Evolutionary conservation across 306 rosid species (phyloP), one percentile per base, ranked within the genome.

Genomic region (Corylus americana): DNA sequence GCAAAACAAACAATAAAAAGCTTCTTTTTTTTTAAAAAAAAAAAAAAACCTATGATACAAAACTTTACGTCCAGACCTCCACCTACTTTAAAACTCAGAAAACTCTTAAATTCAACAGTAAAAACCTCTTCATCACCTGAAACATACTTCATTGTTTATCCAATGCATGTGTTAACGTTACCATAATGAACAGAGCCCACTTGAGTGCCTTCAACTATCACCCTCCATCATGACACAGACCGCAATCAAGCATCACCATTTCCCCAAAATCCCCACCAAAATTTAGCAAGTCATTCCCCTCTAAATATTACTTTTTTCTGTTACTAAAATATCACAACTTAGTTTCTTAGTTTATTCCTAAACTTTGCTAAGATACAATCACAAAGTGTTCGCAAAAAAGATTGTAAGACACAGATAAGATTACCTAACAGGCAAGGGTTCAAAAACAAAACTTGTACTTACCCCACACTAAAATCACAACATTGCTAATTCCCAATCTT

Each of bases 401-500:
- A 2, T 53, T 50, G 55, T 39, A 76, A 64, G 76, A 50, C 20
- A 42, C 11, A 42, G 72, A n/a, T 9, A 17, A 29, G 18, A 51
- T 51, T 58, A 74, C 29, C 59, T 81, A 67, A 64, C 50, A 86
- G 61, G 35, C 64, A 73, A 48, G 71, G 74, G 73, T 81, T 67
- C n/a, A 31, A 17, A 53, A 51, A 7, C 14, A 31, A 55, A 82
- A 61, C 79, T 79, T 83, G 47, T 63, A 71, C 76, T 70, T 73
- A 78, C 81, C 45, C 72, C 31, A 70, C 37, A 79, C 77, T 67
- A 25, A 83, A 74, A 74, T 86, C 87, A 92, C 82, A 77, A 80
- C 62, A 86, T 83, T 73, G 85, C 88, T 73, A 87, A 76, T 79
- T 89, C 96, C 98, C 97, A 94, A 8, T 94, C 93, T 86, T 88